phyloP scores from a whole-genome alignment of 257 asterid species.

The Primulina huaijiensis region DNA sequence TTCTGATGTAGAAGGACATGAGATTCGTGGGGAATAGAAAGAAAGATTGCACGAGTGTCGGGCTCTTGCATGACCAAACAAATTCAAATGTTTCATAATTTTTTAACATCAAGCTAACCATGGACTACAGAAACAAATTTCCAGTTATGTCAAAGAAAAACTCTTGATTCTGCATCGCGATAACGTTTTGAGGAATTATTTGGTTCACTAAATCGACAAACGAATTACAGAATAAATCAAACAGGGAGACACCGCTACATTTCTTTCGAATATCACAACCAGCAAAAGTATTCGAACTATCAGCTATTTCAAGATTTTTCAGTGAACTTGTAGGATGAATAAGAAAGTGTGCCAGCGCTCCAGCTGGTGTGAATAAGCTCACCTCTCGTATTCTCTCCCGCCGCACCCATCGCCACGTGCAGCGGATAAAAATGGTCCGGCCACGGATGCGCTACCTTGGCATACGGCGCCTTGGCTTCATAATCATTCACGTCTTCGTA shows the following conservation, averaged over 20 bases:
- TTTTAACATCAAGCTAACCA: background rate
- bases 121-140: background rate
- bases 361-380: slow-evolving; percentile 59
- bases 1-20: background rate
- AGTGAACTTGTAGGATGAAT: slow-evolving; percentile 50
- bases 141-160: too few relatives aligned
- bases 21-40: background rate
- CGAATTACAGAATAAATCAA: background rate
- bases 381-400: slow-evolving; percentile 44
- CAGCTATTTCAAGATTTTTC: background rate
- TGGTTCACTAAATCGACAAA: background rate
- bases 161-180: background rate
- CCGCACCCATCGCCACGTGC: slow-evolving; percentile 69
- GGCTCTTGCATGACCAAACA: background rate
- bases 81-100: background rate
- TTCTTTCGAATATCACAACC: background rate
- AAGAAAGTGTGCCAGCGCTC: slow-evolving; percentile 45
- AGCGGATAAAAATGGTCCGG: slow-evolving; percentile 63
- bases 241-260: background rate
- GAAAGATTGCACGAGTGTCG: background rate
- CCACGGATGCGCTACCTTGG: slow-evolving; percentile 45
- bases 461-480: slow-evolving; percentile 48
- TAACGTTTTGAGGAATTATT: background rate
- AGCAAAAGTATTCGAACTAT: background rate
- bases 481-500: slow-evolving; percentile 47